These are phyloP conservation scores for Backusella sp. DNA, from an alignment of 192 early-diverging fungal species.

Conservation along the genomic window DNA sequence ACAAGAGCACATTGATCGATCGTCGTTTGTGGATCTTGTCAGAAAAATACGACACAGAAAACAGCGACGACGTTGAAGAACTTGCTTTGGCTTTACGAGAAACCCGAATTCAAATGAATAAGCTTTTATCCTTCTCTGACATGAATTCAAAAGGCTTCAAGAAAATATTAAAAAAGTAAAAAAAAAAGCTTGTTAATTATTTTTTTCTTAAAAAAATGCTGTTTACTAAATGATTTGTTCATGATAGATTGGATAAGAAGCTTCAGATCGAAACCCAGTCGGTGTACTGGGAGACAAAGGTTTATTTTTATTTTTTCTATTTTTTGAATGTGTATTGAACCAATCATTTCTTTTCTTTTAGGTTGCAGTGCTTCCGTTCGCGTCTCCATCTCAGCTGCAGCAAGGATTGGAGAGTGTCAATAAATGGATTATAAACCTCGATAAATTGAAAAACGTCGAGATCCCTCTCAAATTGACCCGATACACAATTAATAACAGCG, in stretches of 20 bases:
- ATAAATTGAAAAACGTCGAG: not conserved
- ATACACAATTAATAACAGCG: constrained; percentile 18
- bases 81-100: constrained; percentile 42
- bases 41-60: constrained; percentile 43
- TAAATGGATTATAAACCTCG: constrained; percentile 14
- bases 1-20: constrained; percentile 75
- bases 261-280: constrained; percentile 33
- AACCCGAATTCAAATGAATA: constrained; percentile 43
- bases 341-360: not conserved
- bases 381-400: constrained; percentile 22
- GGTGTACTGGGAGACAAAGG: constrained; percentile 49
- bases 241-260: constrained; percentile 49
- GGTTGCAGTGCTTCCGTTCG: constrained; percentile 43
- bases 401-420: constrained; percentile 17
- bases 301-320: constrained; percentile 14
- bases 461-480: not conserved
- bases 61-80: constrained; percentile 19
- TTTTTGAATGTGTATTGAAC: not conserved
- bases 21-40: constrained; percentile 60
- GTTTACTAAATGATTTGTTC: not conserved
- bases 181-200: not conserved
- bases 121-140: constrained; percentile 49
- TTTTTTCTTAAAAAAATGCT: not conserved
- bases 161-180: constrained; percentile 63
- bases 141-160: constrained; percentile 47